phyloP scores from a whole-genome alignment of 768 basidiomycete species.

The Suillus subaureus region DNA sequence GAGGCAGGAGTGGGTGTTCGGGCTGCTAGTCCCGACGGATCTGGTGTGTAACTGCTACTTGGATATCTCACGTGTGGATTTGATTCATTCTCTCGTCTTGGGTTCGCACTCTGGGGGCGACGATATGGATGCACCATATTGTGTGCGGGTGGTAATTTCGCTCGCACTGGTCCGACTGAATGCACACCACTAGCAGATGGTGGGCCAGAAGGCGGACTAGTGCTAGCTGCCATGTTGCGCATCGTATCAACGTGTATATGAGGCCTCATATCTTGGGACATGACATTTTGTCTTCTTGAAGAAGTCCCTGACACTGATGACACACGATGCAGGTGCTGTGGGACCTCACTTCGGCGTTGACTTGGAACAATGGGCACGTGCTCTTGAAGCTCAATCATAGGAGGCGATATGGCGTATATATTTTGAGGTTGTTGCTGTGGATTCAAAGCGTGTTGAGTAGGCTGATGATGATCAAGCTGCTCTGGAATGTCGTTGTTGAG shows the following conservation, averaged over 20 bases:
- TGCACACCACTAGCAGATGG: slow-evolving; percentile 27
- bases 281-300: slow-evolving; percentile 6
- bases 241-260: slow-evolving; percentile 35
- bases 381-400: slow-evolving; percentile 29
- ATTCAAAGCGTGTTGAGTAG: slow-evolving; percentile 23
- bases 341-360: slow-evolving; percentile 27
- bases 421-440: slow-evolving; percentile 29
- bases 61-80: slow-evolving; percentile 30
- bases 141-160: slow-evolving; percentile 26
- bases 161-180: slow-evolving; percentile 28
- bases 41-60: slow-evolving; percentile 21
- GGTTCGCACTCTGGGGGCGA: slow-evolving; percentile 25
- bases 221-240: slow-evolving; percentile 28
- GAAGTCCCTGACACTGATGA: slow-evolving; percentile 15
- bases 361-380: slow-evolving; percentile 33
- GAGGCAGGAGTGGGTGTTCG: slow-evolving; percentile 8
- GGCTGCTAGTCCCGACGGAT: slow-evolving; percentile 12
- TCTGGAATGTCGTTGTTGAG: slow-evolving; percentile 36
- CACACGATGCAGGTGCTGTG: slow-evolving; percentile 27
- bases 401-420: slow-evolving; percentile 20
- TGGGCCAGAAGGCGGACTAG: slow-evolving; percentile 34
- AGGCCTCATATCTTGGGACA: slow-evolving; percentile 35
- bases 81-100: slow-evolving; percentile 35
- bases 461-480: slow-evolving; percentile 39
- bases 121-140: slow-evolving; percentile 15